Evolutionary conservation across 192 early-diverging fungal genomes (phyloP), one percentile per base, ranked within the genome.

Genomic region (Glomus cerebriforme): DNA sequence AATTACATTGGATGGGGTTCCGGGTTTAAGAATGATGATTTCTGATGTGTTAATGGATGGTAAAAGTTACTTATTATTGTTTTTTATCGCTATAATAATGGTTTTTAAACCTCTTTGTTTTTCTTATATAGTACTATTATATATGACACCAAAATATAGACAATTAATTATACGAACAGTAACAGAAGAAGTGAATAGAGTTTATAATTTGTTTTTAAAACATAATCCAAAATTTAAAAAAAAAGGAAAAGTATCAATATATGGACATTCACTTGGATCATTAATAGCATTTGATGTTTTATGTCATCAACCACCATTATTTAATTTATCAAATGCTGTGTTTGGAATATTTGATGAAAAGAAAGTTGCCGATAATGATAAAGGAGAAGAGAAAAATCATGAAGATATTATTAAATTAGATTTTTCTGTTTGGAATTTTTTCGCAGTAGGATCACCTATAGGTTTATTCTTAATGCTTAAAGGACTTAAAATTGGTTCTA

Each of bases 31-130:
- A 24, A 91, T 90, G 83, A 80, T 96, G 60, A 93, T 95, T 5
- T 93, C 92, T 3, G 94, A 96, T 80, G 93, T 95, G 5, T 85
- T 94, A 19, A 82, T 95, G 83, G 95, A 96, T 83, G 90, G 93
- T 94, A 86, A 71, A n/a, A 47, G 1, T 71, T 29, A 31, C 15
- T 47, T 27, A 13, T 26, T 31, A 63, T 7, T 17, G 1, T 47
- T 69, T n/a, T 2, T 12, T 39, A 24, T 66, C 31, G 5, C 19
- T 22, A 26, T 71, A 45, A 71, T 49, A 47, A 12, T 9, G 22
- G 7, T 35, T n/a, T 59, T 37, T 68, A 68, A 27, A 17, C 17
- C 29, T 71, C 31, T 47, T 43, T 79, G 66, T 67, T 77, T 26
- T 45, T 79, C 27, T 31, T 71, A 59, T 66, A 10, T 79, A 90